Percentiles rank a stretch among this genome's conserved stretches.
Conservation (phyloP, 306 rosid genomes). For the Medicago lupulina region DNA sequence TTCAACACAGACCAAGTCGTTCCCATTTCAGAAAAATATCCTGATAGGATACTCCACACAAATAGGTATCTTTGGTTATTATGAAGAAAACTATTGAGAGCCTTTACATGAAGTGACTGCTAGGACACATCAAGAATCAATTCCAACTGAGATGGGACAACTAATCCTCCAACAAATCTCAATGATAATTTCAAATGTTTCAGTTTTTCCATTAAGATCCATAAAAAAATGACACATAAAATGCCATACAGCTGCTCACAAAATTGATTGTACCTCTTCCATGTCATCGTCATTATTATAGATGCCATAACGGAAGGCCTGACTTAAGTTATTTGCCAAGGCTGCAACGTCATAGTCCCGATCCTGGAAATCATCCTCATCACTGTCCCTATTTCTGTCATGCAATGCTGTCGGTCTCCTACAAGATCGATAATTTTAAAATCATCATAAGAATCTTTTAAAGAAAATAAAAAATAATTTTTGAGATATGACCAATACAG, state of each 20-base stretch:
- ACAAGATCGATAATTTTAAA: conserved; percentile 44
- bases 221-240: conserved; percentile 23
- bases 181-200: conserved; percentile 20
- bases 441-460: conserved; percentile 25
- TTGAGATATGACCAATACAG: conserved; percentile 13
- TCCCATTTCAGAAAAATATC: conserved; percentile 7
- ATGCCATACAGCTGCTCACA: conserved; percentile 32
- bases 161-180: not conserved
- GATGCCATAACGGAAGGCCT: conserved; percentile 94
- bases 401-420: conserved; percentile 97
- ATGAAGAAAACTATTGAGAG: conserved; percentile 24
- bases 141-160: conserved; percentile 14
- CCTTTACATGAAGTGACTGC: not conserved
- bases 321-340: conserved; percentile 91
- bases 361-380: conserved; percentile 96
- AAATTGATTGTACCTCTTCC: conserved; percentile 68
- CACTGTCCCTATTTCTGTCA: conserved; percentile 92
- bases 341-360: conserved; percentile 98
- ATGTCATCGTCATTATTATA: conserved; percentile 85
- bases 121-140: conserved; percentile 28
- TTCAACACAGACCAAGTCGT: conserved; percentile 22
- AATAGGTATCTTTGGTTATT: conserved; percentile 21
- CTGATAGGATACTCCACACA: not conserved
- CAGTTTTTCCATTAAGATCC: conserved; percentile 7
- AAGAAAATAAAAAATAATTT: conserved; percentile 2